Evolutionary conservation across 805 yeast species (phyloP).

Genomic region (Spathaspora sp.): DNA sequence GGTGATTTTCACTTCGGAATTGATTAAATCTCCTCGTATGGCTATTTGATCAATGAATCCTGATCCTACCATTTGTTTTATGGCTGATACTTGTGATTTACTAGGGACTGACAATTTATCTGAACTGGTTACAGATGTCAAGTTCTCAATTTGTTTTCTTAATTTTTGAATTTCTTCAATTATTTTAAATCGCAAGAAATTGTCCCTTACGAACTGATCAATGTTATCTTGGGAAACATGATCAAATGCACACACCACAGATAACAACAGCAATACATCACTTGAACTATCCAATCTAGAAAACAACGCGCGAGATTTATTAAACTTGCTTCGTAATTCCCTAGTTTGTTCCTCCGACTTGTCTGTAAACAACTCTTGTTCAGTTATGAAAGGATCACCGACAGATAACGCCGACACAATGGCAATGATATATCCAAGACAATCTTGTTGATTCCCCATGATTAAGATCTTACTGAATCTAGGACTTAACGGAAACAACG

Average conservation of each 20-base stretch:
- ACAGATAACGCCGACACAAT: constrained; percentile 90
- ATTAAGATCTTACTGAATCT: constrained; percentile 87
- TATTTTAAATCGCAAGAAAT: constrained; percentile 72
- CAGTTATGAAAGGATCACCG: constrained; percentile 83
- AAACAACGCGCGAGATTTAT: constrained; percentile 57
- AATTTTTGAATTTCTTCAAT: constrained; percentile 85
- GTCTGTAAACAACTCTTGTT: constrained; percentile 65
- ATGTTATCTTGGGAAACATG: constrained; percentile 54
- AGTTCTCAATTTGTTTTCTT: constrained; percentile 71
- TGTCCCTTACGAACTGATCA: constrained; percentile 46
- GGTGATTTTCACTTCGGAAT: constrained; percentile 57
- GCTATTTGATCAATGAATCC: constrained; percentile 93
- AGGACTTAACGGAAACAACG: constrained; percentile 89
- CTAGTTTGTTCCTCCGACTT: constrained; percentile 29
- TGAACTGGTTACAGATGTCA: constrained; percentile 45
- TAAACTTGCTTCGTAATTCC: constrained; percentile 47
- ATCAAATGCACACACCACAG: constrained; percentile 86
- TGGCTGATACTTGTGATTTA: constrained; percentile 63
- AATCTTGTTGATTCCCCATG: constrained; percentile 80
- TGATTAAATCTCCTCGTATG: constrained; percentile 70
- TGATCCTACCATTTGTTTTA: constrained; percentile 89
- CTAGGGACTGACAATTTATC: constrained; percentile 64
- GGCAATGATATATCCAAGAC: constrained; percentile 86
- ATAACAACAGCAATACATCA: constrained; percentile 71
- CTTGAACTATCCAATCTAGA: constrained; percentile 66